phyloP scores from a whole-genome alignment of 352 stramenopile genomes.

The Thalassiosira livingstoniorum region DNA sequence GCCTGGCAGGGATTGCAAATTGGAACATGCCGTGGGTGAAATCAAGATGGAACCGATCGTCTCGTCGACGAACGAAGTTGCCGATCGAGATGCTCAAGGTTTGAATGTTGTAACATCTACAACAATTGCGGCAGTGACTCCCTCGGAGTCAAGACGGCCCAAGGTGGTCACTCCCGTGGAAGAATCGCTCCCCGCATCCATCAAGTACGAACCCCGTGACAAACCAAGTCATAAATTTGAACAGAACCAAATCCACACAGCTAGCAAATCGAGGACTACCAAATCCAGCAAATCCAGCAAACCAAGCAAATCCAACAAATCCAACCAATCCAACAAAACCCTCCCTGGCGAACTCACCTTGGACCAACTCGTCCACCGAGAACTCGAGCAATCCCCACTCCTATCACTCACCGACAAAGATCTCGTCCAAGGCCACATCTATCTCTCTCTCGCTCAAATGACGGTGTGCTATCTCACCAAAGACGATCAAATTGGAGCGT shows the following conservation, averaged over 20 bases:
- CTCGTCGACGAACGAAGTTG: too few species aligned
- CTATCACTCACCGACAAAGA: conserved; percentile 66
- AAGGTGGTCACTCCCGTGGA: neutral
- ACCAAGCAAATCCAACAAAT: neutral
- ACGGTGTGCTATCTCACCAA: conserved; percentile 52
- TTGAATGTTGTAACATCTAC: neutral
- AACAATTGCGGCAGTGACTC: neutral
- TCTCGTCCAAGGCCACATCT: conserved; percentile 70
- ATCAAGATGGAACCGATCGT: conserved; percentile 1
- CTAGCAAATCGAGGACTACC: neutral
- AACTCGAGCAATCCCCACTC: conserved; percentile 51
- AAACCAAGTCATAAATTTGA: too few species aligned
- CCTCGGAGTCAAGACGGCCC: neutral
- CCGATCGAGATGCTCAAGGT: neutral
- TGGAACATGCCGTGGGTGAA: neutral
- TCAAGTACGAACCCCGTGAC: too few species aligned
- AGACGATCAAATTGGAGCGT: conserved; percentile 69
- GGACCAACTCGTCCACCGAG: conserved; percentile 1
- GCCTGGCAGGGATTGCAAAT: neutral
- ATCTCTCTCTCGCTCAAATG: conserved; percentile 76
- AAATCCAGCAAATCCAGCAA: neutral
- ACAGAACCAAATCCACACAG: too few species aligned
- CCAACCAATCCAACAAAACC: neutral
- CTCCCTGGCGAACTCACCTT: neutral
- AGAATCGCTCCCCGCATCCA: too few species aligned